A percentile compares a stretch with the other conserved stretches of the same genome.
Conservation (phyloP, 1,284 basidiomycete species). For the Phylloboletellus chloephorus region DNA sequence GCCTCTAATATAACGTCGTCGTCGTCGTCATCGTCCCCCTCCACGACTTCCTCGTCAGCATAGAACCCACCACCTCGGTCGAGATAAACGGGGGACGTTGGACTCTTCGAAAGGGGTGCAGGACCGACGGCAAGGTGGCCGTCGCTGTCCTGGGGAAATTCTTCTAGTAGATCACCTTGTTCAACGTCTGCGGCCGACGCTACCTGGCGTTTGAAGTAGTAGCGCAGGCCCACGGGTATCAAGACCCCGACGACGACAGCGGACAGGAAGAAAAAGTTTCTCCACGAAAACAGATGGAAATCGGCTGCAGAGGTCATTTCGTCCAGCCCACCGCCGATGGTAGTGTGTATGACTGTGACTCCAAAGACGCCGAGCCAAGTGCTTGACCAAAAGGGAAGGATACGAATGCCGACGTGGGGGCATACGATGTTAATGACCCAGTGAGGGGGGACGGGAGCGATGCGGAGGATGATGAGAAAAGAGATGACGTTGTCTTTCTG, state of each 20-base stretch:
- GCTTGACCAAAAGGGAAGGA: slow-evolving; percentile 84
- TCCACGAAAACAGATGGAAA: slow-evolving; percentile 87
- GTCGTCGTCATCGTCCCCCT: slow-evolving; percentile 25
- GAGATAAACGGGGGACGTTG: slow-evolving; percentile 34
- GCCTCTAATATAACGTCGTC: slow-evolving; percentile 60
- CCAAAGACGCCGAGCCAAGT: slow-evolving; percentile 91
- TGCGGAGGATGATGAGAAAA: slow-evolving; percentile 89
- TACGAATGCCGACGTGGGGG: slow-evolving; percentile 87
- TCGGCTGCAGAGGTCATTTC: slow-evolving; percentile 92
- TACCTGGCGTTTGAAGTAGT: slow-evolving; percentile 59
- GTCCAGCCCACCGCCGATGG: slow-evolving; percentile 90
- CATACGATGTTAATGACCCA: slow-evolving; percentile 94
- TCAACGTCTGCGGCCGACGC: slow-evolving; percentile 45
- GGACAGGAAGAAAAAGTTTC: slow-evolving; percentile 77
- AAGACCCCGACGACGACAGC: slow-evolving; percentile 87
- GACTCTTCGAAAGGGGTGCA: slow-evolving; percentile 35
- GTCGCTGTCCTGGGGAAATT: slow-evolving; percentile 34
- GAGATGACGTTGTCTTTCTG: slow-evolving; percentile 79
- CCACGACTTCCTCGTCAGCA: slow-evolving; percentile 39
- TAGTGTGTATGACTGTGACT: slow-evolving; percentile 90
- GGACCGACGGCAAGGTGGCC: slow-evolving; percentile 51
- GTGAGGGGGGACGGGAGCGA: slow-evolving; percentile 94
- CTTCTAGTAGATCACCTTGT: slow-evolving; percentile 26
- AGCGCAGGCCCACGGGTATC: slow-evolving; percentile 85
- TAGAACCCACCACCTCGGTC: slow-evolving; percentile 33